phyloP scores from a whole-genome alignment of 2,329 filamentous ascomycete species.

The Berkeleyomyces basicola region DNA sequence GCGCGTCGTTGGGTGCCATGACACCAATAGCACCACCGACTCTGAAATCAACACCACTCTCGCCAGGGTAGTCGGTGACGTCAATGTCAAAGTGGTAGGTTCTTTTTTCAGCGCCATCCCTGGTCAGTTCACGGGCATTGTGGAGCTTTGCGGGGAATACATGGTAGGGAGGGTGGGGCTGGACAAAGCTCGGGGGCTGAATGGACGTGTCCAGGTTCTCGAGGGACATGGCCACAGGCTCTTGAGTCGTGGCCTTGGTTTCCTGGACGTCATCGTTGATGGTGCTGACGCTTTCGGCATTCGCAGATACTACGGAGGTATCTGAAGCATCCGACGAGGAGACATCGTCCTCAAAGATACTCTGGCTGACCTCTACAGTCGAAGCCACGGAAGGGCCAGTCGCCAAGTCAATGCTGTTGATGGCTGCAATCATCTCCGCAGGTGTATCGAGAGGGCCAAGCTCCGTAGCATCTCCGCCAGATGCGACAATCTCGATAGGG shows the following conservation, averaged over 20 bases:
- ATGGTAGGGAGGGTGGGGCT: constrained; percentile 84
- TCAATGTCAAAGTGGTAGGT: constrained; percentile 97
- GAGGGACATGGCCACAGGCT: constrained; percentile 21
- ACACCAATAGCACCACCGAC: constrained; percentile 92
- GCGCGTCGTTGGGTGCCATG: constrained; percentile 67
- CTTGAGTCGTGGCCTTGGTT: constrained; percentile 14
- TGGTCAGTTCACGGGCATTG: constrained; percentile 72
- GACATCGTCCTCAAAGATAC: background rate
- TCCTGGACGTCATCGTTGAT: background rate
- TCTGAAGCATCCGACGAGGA: constrained; percentile 14
- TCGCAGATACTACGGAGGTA: constrained; percentile 33
- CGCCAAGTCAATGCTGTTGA: constrained; percentile 8
- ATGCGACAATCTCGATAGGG: background rate
- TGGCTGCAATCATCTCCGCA: constrained; percentile 12
- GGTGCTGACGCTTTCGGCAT: constrained; percentile 19
- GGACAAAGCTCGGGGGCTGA: constrained; percentile 76
- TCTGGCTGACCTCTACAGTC: background rate
- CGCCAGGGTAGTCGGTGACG: constrained; percentile 80
- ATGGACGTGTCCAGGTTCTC: constrained; percentile 37
- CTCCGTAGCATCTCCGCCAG: background rate
- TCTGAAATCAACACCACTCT: constrained; percentile 78
- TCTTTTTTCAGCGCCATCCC: constrained; percentile 78
- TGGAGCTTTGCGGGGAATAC: constrained; percentile 83
- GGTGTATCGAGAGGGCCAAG: constrained; percentile 11
- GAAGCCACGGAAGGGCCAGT: background rate